Percentiles rank a stretch among this genome's conserved stretches.
These are phyloP conservation scores for Lachnellula cervina DNA, from an alignment of 2,329 filamentous ascomycete species.

Conservation along the genomic window DNA sequence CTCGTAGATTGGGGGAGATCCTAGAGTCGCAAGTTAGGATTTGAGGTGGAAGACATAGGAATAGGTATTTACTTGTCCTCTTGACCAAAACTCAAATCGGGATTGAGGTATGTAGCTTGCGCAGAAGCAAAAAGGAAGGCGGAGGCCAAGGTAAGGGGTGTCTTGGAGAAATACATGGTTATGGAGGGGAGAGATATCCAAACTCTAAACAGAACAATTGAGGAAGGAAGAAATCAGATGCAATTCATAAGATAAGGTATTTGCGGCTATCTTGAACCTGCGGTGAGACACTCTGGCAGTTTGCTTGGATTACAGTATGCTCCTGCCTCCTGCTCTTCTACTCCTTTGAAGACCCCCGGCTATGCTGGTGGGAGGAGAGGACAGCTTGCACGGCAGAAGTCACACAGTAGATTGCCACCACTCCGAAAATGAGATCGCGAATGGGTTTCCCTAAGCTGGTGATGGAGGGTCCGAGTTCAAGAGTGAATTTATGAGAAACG, in stretches of 20 bases:
- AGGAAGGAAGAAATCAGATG: constrained; percentile 1
- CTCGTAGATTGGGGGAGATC: constrained; percentile 29
- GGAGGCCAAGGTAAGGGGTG: constrained; percentile 21
- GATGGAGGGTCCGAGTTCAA: constrained; percentile 46
- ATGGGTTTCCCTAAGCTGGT: constrained; percentile 46
- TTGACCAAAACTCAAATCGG: constrained; percentile 42
- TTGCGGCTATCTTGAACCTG: neutral
- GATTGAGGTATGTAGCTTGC: constrained; percentile 29
- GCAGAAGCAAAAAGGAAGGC: constrained; percentile 25
- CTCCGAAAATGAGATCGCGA: constrained; percentile 44
- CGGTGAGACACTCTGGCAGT: constrained; percentile 5
- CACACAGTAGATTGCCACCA: constrained; percentile 37
- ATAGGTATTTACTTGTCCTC: constrained; percentile 26
- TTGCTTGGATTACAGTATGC: neutral
- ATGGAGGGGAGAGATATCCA: neutral
- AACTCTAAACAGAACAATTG: constrained; percentile 6
- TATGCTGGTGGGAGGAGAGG: constrained; percentile 14
- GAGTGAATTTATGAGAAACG: constrained; percentile 44
- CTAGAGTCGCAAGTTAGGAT: constrained; percentile 17
- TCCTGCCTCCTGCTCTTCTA: constrained; percentile 1
- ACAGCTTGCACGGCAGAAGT: constrained; percentile 33
- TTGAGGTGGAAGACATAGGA: neutral
- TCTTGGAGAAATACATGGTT: constrained; percentile 22
- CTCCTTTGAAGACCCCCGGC: constrained; percentile 11
- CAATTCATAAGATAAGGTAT: constrained; percentile 1